These are phyloP conservation scores for Camelina hispida DNA, from an alignment of 345 rosid species.

Conservation along the genomic window DNA sequence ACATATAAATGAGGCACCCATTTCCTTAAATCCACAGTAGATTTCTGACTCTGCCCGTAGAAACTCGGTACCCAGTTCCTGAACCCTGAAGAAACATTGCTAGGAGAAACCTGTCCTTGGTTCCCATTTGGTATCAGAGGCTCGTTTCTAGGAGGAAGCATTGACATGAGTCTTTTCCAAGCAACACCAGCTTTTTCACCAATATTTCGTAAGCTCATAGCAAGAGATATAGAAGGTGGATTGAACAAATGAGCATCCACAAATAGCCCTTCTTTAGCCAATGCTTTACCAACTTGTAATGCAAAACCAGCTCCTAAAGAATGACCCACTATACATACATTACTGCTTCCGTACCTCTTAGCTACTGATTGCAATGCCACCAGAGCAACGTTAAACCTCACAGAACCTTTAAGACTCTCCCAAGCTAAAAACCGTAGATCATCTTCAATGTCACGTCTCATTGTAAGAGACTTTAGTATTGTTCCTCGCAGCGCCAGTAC, in stretches of 20 bases:
- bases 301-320: conserved; percentile 98
- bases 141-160: conserved; percentile 66
- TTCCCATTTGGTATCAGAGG: conserved; percentile 6
- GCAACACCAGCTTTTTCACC: conserved; percentile 80
- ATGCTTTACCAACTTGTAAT: conserved; percentile 90
- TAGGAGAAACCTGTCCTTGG: conserved; percentile 38
- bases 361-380: conserved; percentile 70
- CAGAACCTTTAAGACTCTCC: conserved; percentile 96
- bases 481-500: conserved; percentile 86
- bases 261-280: conserved; percentile 78
- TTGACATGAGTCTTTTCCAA: conserved; percentile 79
- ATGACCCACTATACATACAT: conserved; percentile 88
- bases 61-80: conserved; percentile 66
- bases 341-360: conserved; percentile 74
- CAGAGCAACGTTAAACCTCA: conserved; percentile 72
- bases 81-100: conserved; percentile 51
- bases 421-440: conserved; percentile 95
- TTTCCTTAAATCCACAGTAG: conserved; percentile 55
- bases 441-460: conserved; percentile 81
- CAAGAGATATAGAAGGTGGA: conserved; percentile 87
- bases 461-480: conserved; percentile 78
- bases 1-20: conserved; percentile 94
- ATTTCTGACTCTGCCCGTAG: conserved; percentile 54
- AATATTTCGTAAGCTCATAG: conserved; percentile 87
- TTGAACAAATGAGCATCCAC: conserved; percentile 95